A percentile compares a stretch with the other conserved stretches of the same genome.
These are phyloP conservation scores for Pseudomicrostroma phylloplanum DNA, from an alignment of 1,284 basidiomycete genomes.

Conservation along the genomic window DNA sequence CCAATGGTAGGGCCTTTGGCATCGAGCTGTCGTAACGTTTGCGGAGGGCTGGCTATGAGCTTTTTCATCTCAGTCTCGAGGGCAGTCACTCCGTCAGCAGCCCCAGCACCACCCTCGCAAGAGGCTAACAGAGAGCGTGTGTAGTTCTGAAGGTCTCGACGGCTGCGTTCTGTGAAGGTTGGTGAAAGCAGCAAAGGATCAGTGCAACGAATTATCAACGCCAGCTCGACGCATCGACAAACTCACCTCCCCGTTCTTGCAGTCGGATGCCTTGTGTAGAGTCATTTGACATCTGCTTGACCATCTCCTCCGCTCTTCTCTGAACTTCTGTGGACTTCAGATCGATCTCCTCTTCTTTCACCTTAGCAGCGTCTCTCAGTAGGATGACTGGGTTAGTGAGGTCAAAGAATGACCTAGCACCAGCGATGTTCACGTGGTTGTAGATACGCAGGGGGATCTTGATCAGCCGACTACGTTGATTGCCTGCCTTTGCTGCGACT, in stretches of 20 bases:
- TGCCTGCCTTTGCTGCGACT: slow-evolving; percentile 4
- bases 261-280: too few species aligned
- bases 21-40: background rate
- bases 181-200: too few species aligned
- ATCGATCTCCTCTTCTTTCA: slow-evolving; percentile 12
- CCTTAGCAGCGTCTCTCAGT: slow-evolving; percentile 44
- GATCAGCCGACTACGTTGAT: slow-evolving; percentile 68
- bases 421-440: slow-evolving; percentile 61
- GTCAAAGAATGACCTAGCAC: slow-evolving; percentile 52
- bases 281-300: too few species aligned
- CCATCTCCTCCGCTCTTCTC: too few species aligned
- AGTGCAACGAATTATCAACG: too few species aligned
- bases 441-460: slow-evolving; percentile 81
- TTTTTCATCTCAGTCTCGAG: slow-evolving; percentile 5
- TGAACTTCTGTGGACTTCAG: background rate
- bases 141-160: background rate
- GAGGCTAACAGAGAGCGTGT: slow-evolving; percentile 6
- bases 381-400: slow-evolving; percentile 53
- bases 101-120: slow-evolving; percentile 2
- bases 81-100: slow-evolving; percentile 16
- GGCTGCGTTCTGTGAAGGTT: too few species aligned
- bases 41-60: background rate
- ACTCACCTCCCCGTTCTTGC: too few species aligned
- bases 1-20: too few species aligned
- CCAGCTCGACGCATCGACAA: too few species aligned